A percentile compares a stretch with the other conserved stretches of the same genome.
Conservation (phyloP, 495 filamentous ascomycete species). For the Penicillium soppii region DNA sequence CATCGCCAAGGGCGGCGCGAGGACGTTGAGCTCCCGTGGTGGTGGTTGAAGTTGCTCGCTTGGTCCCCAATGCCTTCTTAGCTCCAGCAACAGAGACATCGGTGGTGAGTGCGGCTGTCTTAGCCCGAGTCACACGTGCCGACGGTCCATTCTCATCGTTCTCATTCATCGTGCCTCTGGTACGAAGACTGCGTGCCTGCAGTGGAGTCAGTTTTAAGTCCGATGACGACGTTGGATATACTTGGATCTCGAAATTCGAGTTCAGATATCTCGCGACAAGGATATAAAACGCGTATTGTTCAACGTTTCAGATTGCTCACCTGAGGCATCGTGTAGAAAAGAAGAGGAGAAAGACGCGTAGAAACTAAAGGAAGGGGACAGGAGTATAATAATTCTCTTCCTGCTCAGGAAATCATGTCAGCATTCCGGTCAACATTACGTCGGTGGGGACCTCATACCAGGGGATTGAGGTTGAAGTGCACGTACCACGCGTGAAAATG, state of each 20-base stretch:
- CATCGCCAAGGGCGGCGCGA: conserved; percentile 82
- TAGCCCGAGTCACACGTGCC: conserved; percentile 87
- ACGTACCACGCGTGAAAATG: conserved; percentile 49
- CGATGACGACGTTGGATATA: neutral
- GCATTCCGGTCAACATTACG: conserved; percentile 43
- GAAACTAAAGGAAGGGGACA: conserved; percentile 28
- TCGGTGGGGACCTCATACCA: conserved; percentile 40
- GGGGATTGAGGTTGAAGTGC: conserved; percentile 29
- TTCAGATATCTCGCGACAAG: conserved; percentile 9
- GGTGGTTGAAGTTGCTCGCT: conserved; percentile 62
- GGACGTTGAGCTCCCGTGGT: conserved; percentile 53
- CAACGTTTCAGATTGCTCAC: conserved; percentile 34
- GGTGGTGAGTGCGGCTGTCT: conserved; percentile 71
- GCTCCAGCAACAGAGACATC: conserved; percentile 52
- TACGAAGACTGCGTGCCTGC: conserved; percentile 57
- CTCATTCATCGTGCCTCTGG: conserved; percentile 76
- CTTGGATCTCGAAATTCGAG: neutral
- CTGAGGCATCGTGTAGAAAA: conserved; percentile 39
- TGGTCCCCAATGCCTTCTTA: conserved; percentile 75
- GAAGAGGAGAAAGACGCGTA: conserved; percentile 28
- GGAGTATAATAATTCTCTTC: conserved; percentile 30
- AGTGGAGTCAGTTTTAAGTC: conserved; percentile 14
- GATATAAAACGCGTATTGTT: conserved; percentile 13
- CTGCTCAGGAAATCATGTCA: conserved; percentile 30
- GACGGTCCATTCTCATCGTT: conserved; percentile 87